A percentile compares a stretch with the other conserved stretches of the same genome.
Evolutionary conservation across 768 basidiomycete species (phyloP).

Genomic region (Leccinum obscurum): DNA sequence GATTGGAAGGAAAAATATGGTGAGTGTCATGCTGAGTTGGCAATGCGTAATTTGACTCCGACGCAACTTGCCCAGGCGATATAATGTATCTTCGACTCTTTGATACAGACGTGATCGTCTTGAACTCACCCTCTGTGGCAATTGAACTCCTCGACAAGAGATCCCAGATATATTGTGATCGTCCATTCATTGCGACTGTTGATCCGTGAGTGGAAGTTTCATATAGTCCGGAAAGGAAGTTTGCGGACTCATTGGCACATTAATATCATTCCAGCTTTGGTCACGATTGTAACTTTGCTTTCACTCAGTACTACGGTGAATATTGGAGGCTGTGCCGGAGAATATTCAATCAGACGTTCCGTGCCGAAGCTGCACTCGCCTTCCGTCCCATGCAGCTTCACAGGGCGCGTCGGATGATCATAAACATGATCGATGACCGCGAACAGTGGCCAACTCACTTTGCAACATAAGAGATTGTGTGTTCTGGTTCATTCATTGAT

Average conservation of each 20-base stretch:
- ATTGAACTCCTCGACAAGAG: background rate
- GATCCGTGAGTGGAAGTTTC: constrained; percentile 1
- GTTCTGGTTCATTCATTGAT: too few relatives aligned
- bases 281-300: background rate
- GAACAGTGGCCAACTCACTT: background rate
- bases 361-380: background rate
- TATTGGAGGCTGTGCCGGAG: constrained; percentile 10
- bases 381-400: constrained; percentile 20
- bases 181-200: constrained; percentile 1
- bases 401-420: constrained; percentile 11
- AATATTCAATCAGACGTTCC: constrained; percentile 22
- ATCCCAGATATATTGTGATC: constrained; percentile 5
- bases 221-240: background rate
- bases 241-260: background rate
- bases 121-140: background rate
- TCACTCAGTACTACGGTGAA: background rate
- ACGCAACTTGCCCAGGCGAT: background rate
- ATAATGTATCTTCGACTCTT: background rate
- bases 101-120: background rate
- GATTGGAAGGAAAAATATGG: background rate
- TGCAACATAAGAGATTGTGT: background rate
- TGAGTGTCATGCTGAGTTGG: background rate
- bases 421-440: constrained; percentile 12
- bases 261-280: background rate
- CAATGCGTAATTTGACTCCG: background rate